Conservation (phyloP, 2,329 filamentous ascomycete genomes). For the Colletotrichum sp. region DNA sequence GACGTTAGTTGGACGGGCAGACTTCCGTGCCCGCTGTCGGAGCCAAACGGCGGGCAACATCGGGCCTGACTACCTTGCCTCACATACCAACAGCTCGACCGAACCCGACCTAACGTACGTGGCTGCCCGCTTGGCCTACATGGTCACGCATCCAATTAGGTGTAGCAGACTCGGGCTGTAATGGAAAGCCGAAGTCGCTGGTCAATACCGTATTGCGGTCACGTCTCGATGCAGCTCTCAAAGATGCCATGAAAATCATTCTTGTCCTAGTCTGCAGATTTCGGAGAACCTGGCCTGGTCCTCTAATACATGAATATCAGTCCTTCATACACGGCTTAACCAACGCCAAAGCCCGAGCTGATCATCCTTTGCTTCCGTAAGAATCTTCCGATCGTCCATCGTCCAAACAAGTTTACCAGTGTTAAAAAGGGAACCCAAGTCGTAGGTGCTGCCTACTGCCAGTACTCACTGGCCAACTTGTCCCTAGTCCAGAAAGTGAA, state of each 20-base stretch:
- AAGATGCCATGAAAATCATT: not conserved
- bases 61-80: not conserved
- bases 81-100: not conserved
- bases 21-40: slow-evolving; percentile 10
- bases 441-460: not conserved
- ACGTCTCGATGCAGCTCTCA: not conserved
- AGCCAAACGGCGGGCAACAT: slow-evolving; percentile 9
- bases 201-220: not conserved
- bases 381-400: not conserved
- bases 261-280: slow-evolving; percentile 6
- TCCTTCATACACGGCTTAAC: slow-evolving; percentile 4
- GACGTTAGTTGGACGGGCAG: slow-evolving; percentile 12
- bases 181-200: not conserved
- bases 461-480: not conserved
- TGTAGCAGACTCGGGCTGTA: not conserved
- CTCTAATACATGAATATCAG: not conserved
- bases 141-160: not conserved
- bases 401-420: not conserved
- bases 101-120: not conserved
- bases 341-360: not conserved
- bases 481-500: slow-evolving; percentile 7
- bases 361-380: not conserved
- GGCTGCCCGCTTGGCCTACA: not conserved
- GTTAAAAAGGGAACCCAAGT: not conserved
- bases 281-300: not conserved